Conservation (phyloP, 805 yeast species). For the Maudiozyma saulgeensis region DNA sequence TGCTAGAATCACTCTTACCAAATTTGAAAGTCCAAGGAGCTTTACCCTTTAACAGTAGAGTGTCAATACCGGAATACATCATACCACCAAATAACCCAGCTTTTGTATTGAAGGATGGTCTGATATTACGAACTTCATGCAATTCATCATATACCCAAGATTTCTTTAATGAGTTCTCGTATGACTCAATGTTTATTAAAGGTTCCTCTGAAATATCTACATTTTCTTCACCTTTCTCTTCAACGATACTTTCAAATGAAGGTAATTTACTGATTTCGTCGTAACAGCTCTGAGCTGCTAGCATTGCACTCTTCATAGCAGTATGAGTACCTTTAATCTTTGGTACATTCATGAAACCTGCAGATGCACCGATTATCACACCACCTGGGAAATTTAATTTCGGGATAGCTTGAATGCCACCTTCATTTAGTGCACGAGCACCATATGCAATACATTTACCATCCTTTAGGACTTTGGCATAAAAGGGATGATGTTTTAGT, state of each 20-base stretch:
- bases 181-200: slow-evolving; percentile 41
- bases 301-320: slow-evolving; percentile 90
- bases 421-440: slow-evolving; percentile 95
- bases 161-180: slow-evolving; percentile 52
- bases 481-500: slow-evolving; percentile 87
- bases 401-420: slow-evolving; percentile 92
- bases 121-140: slow-evolving; percentile 73
- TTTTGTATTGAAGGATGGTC: slow-evolving; percentile 79
- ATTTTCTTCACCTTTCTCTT: slow-evolving; percentile 29
- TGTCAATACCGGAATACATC: slow-evolving; percentile 72
- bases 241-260: slow-evolving; percentile 34
- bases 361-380: slow-evolving; percentile 85
- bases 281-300: slow-evolving; percentile 84
- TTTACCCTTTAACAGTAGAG: slow-evolving; percentile 66
- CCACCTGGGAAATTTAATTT: slow-evolving; percentile 93
- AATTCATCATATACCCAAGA: slow-evolving; percentile 88
- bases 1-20: slow-evolving; percentile 57
- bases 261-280: slow-evolving; percentile 39
- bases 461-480: slow-evolving; percentile 61
- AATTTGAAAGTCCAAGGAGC: slow-evolving; percentile 84
- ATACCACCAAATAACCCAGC: slow-evolving; percentile 79
- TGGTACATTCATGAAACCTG: slow-evolving; percentile 96
- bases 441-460: slow-evolving; percentile 92
- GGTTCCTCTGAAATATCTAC: slow-evolving; percentile 30
- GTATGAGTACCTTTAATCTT: slow-evolving; percentile 97